Evolutionary conservation across 2,329 filamentous ascomycete species (phyloP), one percentile per base, ranked within the genome.

Genomic region (Penicillium palitans): DNA sequence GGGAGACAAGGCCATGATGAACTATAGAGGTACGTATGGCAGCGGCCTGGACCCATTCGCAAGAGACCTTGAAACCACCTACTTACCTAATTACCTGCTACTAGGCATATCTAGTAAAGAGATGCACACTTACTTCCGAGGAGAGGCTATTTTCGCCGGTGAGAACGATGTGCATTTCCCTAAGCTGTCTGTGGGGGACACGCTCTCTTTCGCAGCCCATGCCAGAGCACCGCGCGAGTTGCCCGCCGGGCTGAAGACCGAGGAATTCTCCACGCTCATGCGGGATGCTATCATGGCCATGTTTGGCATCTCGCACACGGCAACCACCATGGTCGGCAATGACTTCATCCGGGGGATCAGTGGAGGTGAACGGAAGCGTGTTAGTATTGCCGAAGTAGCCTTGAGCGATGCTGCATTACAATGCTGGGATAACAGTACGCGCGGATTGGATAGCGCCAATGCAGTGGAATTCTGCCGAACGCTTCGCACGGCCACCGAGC

Each of bases 111-210:
- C 83, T 21, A 80, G 87, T 35, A 76, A 88, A 67, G 83, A 90
- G 69, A 92, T 93, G 89, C 85, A 90, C 77, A 84, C 83, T 17
- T 78, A 84, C 61, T 90, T 91, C 75, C 85, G 88, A 29, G 90
- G 90, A 62, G 90, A 93, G 74, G 88, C 88, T 60, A 90, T 92
- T 71, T 93, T 93, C 78, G 91, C 88, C 0, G 88, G 88, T 57
- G 90, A 92, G 72, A 84, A 90, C 45, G 90, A 93, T 70, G 86
- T 89, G 4, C 89, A 92, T 74, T 91, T 92, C 69, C 88, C 89
- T 17, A 83, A 85, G 76, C 76, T 92, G 67, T 87, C 84, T 1
- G 89, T 92, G 29, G 88, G 88, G 54, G 86, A 91, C 67, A 92
- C 90, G 3, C 37, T 39, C 0, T 81, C 33, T 92, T 92, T 91